Conservation (phyloP, 2,329 filamentous ascomycete species). For the Apiospora koreana region DNA sequence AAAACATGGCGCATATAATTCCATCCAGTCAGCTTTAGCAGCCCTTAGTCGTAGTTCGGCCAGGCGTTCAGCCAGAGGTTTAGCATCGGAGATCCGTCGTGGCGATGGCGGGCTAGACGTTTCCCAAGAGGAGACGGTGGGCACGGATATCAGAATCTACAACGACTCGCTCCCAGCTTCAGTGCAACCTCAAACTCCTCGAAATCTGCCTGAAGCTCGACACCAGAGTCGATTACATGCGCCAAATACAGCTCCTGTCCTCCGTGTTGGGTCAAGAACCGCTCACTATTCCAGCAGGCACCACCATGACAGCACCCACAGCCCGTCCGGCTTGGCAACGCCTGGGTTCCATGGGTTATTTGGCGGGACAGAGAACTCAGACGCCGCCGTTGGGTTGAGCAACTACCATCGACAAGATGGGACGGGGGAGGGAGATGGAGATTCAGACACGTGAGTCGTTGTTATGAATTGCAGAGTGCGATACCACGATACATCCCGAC, state of each 20-base stretch:
- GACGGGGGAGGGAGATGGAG: background rate
- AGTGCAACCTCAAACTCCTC: slow-evolving; percentile 52
- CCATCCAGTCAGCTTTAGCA: slow-evolving; percentile 25
- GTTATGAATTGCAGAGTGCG: background rate
- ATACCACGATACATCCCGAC: background rate
- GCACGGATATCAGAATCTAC: slow-evolving; percentile 40
- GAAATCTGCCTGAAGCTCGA: slow-evolving; percentile 49
- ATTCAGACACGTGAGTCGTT: background rate
- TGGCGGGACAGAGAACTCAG: slow-evolving; percentile 49
- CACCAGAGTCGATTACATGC: slow-evolving; percentile 45
- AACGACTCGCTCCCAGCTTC: slow-evolving; percentile 46
- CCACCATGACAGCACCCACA: slow-evolving; percentile 29
- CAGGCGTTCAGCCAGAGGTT: slow-evolving; percentile 22
- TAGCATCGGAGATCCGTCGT: background rate
- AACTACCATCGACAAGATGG: background rate
- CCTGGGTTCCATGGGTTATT: slow-evolving; percentile 49
- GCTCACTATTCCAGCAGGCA: slow-evolving; percentile 15
- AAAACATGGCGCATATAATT: background rate
- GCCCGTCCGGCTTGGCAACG: slow-evolving; percentile 40
- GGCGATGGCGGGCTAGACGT: slow-evolving; percentile 8
- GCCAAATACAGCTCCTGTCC: slow-evolving; percentile 44
- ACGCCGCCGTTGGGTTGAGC: slow-evolving; percentile 30
- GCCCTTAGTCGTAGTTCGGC: slow-evolving; percentile 22
- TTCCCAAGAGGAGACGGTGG: slow-evolving; percentile 16
- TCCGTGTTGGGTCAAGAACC: slow-evolving; percentile 18